Conservation (phyloP, 78 protist genomes). For the Chrysochromulina parva region DNA sequence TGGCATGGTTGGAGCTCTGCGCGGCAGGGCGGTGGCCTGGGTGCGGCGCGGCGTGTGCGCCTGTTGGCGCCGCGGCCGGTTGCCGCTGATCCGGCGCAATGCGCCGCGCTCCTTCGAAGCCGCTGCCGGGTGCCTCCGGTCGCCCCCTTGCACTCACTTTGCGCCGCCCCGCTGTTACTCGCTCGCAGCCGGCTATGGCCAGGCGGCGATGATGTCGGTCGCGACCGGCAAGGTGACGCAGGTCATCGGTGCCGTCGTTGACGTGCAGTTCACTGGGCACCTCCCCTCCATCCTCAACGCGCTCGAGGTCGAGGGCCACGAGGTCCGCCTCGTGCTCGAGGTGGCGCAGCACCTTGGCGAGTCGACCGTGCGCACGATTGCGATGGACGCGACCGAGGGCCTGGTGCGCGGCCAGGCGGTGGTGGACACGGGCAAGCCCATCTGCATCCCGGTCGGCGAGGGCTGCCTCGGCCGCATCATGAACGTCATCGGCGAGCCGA, state of each 20-base stretch:
- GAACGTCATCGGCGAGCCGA: conserved; percentile 94
- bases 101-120: too few species aligned
- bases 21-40: too few species aligned
- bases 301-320: conserved; percentile 78
- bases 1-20: too few species aligned
- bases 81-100: too few species aligned
- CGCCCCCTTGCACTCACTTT: too few species aligned
- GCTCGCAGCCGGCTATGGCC: too few species aligned
- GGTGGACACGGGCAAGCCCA: conserved; percentile 89
- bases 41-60: too few species aligned
- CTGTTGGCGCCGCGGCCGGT: too few species aligned
- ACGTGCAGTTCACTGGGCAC: conserved; percentile 92
- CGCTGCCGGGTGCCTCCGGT: too few species aligned
- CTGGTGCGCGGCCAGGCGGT: conserved; percentile 89
- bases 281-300: conserved; percentile 95
- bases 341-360: conserved; percentile 97
- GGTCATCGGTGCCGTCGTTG: conserved; percentile 99
- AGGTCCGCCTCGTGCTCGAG: conserved; percentile 81
- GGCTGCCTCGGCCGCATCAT: conserved; percentile 97
- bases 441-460: conserved; percentile 95
- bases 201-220: too few species aligned
- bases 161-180: too few species aligned
- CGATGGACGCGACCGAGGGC: conserved; percentile 98
- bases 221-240: conserved; percentile 59
- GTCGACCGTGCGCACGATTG: conserved; percentile 95